Evolutionary conservation across 2,329 filamentous ascomycete genomes (phyloP).

Genomic region (Alternaria triticimaculans): DNA sequence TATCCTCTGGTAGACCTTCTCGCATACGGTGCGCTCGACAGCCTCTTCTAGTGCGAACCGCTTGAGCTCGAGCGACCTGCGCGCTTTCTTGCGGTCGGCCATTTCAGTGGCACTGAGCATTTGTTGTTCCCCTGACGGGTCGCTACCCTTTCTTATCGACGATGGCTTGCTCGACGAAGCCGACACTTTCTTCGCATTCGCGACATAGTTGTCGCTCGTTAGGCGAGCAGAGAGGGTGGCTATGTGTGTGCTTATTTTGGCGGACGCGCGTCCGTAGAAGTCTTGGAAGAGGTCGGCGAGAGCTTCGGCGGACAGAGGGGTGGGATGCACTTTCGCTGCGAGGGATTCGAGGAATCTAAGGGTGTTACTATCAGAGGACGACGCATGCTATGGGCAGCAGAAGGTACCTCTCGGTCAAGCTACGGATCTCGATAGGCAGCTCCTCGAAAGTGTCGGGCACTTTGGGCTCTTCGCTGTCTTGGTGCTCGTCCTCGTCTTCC

Average conservation of each 20-base stretch:
- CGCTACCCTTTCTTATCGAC: constrained; percentile 46
- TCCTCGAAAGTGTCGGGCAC: constrained; percentile 78
- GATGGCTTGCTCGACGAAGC: constrained; percentile 45
- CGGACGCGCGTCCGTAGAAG: constrained; percentile 82
- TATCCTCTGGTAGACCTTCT: constrained; percentile 82
- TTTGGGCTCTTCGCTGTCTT: constrained; percentile 26
- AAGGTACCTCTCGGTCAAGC: constrained; percentile 80
- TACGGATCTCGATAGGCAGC: constrained; percentile 91
- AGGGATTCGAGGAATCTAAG: constrained; percentile 87
- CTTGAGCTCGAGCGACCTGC: constrained; percentile 80
- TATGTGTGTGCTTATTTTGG: constrained; percentile 87
- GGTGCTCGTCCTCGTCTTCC: constrained; percentile 41
- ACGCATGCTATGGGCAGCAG: background rate
- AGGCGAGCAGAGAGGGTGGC: constrained; percentile 77
- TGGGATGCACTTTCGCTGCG: constrained; percentile 82
- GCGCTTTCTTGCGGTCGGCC: constrained; percentile 76
- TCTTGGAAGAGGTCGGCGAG: constrained; percentile 91
- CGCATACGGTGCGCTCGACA: constrained; percentile 84
- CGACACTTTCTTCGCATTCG: constrained; percentile 49
- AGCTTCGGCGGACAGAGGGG: constrained; percentile 81
- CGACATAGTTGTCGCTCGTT: constrained; percentile 65
- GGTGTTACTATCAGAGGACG: constrained; percentile 1
- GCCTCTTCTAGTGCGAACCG: constrained; percentile 82
- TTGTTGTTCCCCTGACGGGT: constrained; percentile 66
- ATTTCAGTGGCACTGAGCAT: constrained; percentile 92